Evolutionary conservation across 768 basidiomycete species (phyloP).

Genomic region (Chalciporus chontae): DNA sequence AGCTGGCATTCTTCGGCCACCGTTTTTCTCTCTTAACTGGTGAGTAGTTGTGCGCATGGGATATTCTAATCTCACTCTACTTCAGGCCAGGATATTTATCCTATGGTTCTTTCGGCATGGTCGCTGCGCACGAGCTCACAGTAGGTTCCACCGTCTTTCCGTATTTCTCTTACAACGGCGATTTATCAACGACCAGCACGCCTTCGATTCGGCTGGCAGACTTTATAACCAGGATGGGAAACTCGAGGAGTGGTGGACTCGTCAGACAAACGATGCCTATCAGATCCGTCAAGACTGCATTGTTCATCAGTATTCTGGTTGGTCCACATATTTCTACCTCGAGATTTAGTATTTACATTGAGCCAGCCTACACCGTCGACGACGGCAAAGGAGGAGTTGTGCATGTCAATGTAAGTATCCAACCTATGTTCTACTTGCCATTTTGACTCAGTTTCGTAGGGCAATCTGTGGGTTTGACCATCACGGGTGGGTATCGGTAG

Average conservation of each 20-base stretch:
- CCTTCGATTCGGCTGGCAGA: conserved; percentile 86
- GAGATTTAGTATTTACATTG: not conserved
- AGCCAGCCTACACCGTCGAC: conserved; percentile 70
- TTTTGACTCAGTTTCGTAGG: conserved; percentile 38
- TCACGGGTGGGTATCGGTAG: not conserved
- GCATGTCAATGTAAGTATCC: conserved; percentile 71
- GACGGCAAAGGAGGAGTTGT: conserved; percentile 83
- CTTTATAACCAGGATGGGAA: conserved; percentile 90
- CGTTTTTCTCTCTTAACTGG: conserved; percentile 86
- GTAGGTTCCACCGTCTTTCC: conserved; percentile 37
- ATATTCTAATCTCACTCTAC: conserved; percentile 7
- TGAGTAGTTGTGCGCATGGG: conserved; percentile 26
- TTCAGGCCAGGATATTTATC: conserved; percentile 82
- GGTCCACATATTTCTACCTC: conserved; percentile 13
- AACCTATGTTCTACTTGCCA: not conserved
- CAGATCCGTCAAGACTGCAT: conserved; percentile 82
- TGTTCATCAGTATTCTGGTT: conserved; percentile 86
- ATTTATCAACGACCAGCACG: conserved; percentile 50
- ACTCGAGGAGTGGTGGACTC: conserved; percentile 91
- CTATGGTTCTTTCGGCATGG: conserved; percentile 90
- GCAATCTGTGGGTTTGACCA: conserved; percentile 59
- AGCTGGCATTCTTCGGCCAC: conserved; percentile 90
- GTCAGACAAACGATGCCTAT: conserved; percentile 81
- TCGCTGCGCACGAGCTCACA: conserved; percentile 90
- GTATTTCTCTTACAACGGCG: not conserved